Evolutionary conservation across 768 basidiomycete genomes (phyloP).

Genomic region (Amanita thiersii): DNA sequence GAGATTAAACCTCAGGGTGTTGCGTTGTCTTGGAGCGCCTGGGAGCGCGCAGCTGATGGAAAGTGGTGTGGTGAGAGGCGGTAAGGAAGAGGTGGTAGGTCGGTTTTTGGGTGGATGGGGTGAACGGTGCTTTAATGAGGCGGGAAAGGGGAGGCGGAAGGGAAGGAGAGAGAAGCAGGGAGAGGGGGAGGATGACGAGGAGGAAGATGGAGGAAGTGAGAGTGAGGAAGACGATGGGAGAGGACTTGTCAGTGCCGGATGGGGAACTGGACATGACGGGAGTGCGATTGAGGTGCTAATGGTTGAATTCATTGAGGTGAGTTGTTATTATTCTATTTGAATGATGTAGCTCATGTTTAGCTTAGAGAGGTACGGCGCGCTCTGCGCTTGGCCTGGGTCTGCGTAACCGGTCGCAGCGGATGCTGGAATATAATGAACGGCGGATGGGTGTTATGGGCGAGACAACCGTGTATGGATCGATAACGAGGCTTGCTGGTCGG

Average conservation of each 20-base stretch:
- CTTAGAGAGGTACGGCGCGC: constrained; percentile 43
- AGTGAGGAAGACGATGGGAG: constrained; percentile 19
- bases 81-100: constrained; percentile 36
- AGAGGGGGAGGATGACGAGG: constrained; percentile 14
- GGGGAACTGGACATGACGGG: constrained; percentile 78
- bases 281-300: constrained; percentile 65
- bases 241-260: constrained; percentile 55
- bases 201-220: constrained; percentile 19
- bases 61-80: constrained; percentile 14
- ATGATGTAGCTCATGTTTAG: constrained; percentile 1
- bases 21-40: constrained; percentile 17
- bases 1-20: constrained; percentile 5
- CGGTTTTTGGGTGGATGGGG: constrained; percentile 39
- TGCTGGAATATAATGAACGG: constrained; percentile 59
- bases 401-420: constrained; percentile 57
- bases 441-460: constrained; percentile 38
- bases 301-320: constrained; percentile 57
- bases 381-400: constrained; percentile 43
- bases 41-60: constrained; percentile 11
- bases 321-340: constrained; percentile 15
- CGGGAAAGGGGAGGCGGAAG: constrained; percentile 12
- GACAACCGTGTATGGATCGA: constrained; percentile 13
- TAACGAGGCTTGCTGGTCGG: constrained; percentile 28
- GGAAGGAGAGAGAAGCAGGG: constrained; percentile 16
- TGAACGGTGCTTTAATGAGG: constrained; percentile 25